Evolutionary conservation across 2,329 filamentous ascomycete species (phyloP), one percentile per base, ranked within the genome.

Genomic region (Tympanopsis confertula): DNA sequence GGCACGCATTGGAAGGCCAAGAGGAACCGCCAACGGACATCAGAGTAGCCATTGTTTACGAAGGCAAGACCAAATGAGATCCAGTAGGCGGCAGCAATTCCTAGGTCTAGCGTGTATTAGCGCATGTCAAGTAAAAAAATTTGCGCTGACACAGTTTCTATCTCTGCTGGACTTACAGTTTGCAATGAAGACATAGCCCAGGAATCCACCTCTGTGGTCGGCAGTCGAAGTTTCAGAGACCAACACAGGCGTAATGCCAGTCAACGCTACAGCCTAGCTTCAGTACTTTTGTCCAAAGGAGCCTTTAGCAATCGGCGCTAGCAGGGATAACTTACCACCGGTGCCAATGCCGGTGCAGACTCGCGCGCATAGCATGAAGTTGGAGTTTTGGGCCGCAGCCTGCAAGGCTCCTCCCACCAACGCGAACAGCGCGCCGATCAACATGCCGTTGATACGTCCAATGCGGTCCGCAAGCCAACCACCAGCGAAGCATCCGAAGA

Each of bases 261-360:
- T 71, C 46, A 69, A 48, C 17, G 51, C 50, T 43, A 22, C 42
- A 42, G 22, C 39, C 44, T 29, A 46, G 40, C 5, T 45, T 39
- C 5, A 46, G 41, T 22, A 45, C 42, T 13, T 45, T 19, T 24
- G 44, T 43, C 44, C 44, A 17, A 46, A 42, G 13, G 37, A 39
- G 32, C 43, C 45, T 20, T 12, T 18, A 19, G 32, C 20, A 19
- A 42, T 18, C 37, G 35, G 15, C 14, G 5, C 18, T 12, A 17
- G 17, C 44, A 22, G 38, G 42, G 33, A 39, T 38, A 3, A 47
- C 44, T 48, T 47, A 47, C 59, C 63, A 37, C 68, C 69, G 17
- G 68, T 71, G 17, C 69, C 69, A 38, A 73, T 49, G 13, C 69
- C 69, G 2, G 66, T 67, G 28, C 71, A 51, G 7, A 71, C 61